Percentiles rank a stretch among this genome's conserved stretches.
Evolutionary conservation across 805 yeast genomes (phyloP).

Genomic region (Brettanomyces naardenensis): DNA sequence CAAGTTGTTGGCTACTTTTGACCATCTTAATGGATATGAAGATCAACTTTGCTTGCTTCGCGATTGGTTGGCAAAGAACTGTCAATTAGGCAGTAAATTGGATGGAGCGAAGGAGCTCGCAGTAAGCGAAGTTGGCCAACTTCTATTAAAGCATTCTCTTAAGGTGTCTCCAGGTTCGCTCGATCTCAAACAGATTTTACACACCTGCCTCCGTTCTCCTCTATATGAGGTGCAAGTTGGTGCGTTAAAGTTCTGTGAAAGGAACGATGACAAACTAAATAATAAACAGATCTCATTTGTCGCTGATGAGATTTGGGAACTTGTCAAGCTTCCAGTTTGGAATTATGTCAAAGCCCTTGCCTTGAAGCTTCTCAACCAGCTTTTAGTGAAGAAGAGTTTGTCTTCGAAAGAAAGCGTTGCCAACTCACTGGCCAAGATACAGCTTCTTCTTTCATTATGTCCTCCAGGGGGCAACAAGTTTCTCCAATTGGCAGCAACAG

Average conservation of each 20-base stretch:
- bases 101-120: conserved; percentile 48
- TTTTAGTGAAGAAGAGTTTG: conserved; percentile 9
- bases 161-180: background rate
- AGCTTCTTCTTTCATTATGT: background rate
- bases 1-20: conserved; percentile 9
- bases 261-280: background rate
- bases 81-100: conserved; percentile 18
- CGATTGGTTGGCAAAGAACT: conserved; percentile 29
- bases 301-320: conserved; percentile 16
- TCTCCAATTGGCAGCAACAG: conserved; percentile 39
- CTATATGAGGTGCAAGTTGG: conserved; percentile 38
- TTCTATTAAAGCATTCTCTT: background rate
- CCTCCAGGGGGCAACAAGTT: conserved; percentile 30
- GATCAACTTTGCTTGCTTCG: conserved; percentile 21
- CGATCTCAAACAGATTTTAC: conserved; percentile 17
- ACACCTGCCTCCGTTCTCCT: conserved; percentile 29
- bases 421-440: background rate
- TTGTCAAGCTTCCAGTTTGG: conserved; percentile 27
- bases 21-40: conserved; percentile 4
- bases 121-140: conserved; percentile 23
- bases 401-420: background rate
- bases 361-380: conserved; percentile 25
- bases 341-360: conserved; percentile 37
- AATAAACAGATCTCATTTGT: conserved; percentile 1
- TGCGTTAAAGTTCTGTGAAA: conserved; percentile 28